Base-by-base conservation (phyloP, 106 monocot genomes). In the Triglochin maritima region DNA sequence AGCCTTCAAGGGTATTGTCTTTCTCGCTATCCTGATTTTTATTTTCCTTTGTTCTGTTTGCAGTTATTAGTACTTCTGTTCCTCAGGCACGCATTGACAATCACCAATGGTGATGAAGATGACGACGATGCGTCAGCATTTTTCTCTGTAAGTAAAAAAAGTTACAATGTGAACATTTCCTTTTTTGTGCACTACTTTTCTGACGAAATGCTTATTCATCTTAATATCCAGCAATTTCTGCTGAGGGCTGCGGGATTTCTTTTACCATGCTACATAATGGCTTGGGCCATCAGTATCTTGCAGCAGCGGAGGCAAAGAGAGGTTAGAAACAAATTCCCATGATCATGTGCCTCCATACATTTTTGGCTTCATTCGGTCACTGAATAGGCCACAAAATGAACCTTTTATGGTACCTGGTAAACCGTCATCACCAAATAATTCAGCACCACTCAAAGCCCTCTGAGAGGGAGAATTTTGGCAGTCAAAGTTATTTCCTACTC, bases 221-320 rank as follows among this genome's bases (percentile, higher is more conserved):
- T 15, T 70, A 66, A 62, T 29, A 29, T 29, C 47, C 74, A 88
- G 88, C 74, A 84, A 44, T 88, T 88, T 64, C 72, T 88, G 71
- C 71, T 88, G 9, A 71, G 84, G 9, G 81, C 81, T 71, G 88
- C 88, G 79, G 88, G 88, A 49, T 88, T 88, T 72, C 69, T 88
- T 6, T 63, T 88, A 42, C 88, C 88, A 54, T 88, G 81, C 59
- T 88, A 84, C 71, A 84, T 88, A 16, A 88, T 88, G 88, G 84
- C 84, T 16, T 88, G 88, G 88, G 82, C 82, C 2, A 71, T 88
- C 67, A 88, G 82, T 50, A 77, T 88, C 7, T 65, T 88, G 65
- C 88, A 88, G 46, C 79, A 73, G 17, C 66, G 84, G 42, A 76
- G 88, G 65, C 84, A 88, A 60, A 77, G 81, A 77, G 82, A 88